A percentile compares a stretch with the other conserved stretches of the same genome.
phyloP scores from a whole-genome alignment of 2,329 filamentous ascomycete species.

The Aureobasidium sp. region DNA sequence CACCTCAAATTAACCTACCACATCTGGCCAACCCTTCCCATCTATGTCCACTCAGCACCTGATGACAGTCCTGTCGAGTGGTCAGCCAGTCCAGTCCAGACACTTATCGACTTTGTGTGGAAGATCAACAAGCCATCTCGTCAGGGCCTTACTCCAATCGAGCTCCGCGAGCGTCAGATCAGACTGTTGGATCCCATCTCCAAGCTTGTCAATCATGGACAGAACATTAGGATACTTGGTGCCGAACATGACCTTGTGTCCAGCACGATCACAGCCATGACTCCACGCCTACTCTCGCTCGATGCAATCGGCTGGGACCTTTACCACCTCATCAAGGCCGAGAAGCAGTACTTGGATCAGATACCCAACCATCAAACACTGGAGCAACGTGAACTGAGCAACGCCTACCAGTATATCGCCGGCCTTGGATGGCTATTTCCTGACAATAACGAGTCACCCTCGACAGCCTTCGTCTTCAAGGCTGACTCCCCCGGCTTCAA shows the following conservation, averaged over 20 bases:
- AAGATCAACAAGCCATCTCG: not conserved
- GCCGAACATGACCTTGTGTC: slow-evolving; percentile 1
- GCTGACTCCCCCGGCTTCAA: not conserved
- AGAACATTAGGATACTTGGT: slow-evolving; percentile 6
- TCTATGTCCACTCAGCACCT: slow-evolving; percentile 5
- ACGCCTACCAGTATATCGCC: slow-evolving; percentile 1
- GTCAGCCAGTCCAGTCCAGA: slow-evolving; percentile 5
- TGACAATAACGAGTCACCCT: not conserved
- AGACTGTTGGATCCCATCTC: slow-evolving; percentile 10
- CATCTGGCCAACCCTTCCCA: slow-evolving; percentile 4
- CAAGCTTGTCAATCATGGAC: slow-evolving; percentile 1
- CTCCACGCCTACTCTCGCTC: not conserved
- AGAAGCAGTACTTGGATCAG: slow-evolving; percentile 8
- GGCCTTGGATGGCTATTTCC: not conserved
- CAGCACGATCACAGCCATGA: not conserved
- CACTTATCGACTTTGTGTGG: slow-evolving; percentile 4
- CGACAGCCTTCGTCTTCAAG: slow-evolving; percentile 5
- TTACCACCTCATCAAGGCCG: slow-evolving; percentile 3
- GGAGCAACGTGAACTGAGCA: not conserved
- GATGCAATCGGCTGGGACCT: slow-evolving; percentile 8
- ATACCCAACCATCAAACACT: not conserved
- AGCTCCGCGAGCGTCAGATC: not conserved
- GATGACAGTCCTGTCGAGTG: not conserved
- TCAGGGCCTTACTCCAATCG: not conserved
- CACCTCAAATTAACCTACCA: slow-evolving; percentile 3